Conservation (phyloP, 768 basidiomycete species). For the Austroboletus eburneus region DNA sequence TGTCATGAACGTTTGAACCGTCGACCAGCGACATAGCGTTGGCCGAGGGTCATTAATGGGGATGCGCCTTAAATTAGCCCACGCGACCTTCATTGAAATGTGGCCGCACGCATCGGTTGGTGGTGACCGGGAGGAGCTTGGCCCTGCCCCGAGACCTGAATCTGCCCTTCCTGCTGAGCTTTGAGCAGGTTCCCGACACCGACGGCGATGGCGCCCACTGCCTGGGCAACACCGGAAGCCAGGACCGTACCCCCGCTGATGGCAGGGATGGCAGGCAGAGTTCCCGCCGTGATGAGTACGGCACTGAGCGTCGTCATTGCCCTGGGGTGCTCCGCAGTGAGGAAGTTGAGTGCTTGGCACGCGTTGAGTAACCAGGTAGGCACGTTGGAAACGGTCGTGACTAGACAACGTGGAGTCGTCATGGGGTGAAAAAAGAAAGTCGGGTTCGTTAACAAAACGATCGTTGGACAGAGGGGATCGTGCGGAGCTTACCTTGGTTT, state of each 20-base stretch:
- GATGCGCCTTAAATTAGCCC: neutral
- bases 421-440: neutral
- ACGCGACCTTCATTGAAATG: conserved; percentile 20
- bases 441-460: neutral
- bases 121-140: conserved; percentile 20
- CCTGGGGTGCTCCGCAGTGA: conserved; percentile 72
- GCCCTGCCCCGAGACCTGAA: conserved; percentile 22
- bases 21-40: conserved; percentile 22
- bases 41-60: conserved; percentile 6
- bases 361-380: conserved; percentile 78
- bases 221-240: conserved; percentile 70
- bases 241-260: conserved; percentile 69
- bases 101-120: conserved; percentile 28
- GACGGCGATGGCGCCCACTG: conserved; percentile 74
- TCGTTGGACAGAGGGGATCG: neutral
- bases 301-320: conserved; percentile 71
- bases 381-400: conserved; percentile 51
- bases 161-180: conserved; percentile 41
- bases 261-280: conserved; percentile 67
- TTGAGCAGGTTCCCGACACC: conserved; percentile 61
- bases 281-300: conserved; percentile 74
- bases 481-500: conserved; percentile 16
- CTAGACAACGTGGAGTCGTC: neutral
- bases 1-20: conserved; percentile 7
- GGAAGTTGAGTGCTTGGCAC: conserved; percentile 67